Percentiles rank a stretch among this genome's conserved stretches.
phyloP scores from a whole-genome alignment of 768 basidiomycete genomes.

The Suillus paluster region DNA sequence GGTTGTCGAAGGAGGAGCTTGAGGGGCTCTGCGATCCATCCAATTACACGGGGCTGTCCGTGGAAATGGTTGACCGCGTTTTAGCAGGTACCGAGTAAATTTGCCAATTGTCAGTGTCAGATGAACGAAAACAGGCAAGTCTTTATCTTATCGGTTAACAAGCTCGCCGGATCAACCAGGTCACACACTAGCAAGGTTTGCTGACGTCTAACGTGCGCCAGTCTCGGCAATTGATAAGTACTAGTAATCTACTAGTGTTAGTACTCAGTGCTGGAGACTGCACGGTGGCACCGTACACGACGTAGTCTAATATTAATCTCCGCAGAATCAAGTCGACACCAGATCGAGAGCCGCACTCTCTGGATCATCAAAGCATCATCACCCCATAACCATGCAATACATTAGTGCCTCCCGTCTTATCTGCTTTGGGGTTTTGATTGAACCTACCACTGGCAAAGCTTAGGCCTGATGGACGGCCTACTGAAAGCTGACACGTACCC shows the following conservation, averaged over 20 bases:
- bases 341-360: background rate
- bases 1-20: constrained; percentile 32
- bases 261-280: too few relatives aligned
- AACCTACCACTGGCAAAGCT: too few relatives aligned
- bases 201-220: background rate
- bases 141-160: background rate
- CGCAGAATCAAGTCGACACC: background rate
- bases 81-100: constrained; percentile 3
- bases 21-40: constrained; percentile 41
- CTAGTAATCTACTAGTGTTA: too few relatives aligned
- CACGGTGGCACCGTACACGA: too few relatives aligned
- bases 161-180: background rate
- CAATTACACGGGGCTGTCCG: constrained; percentile 44
- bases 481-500: background rate
- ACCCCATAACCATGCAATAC: background rate
- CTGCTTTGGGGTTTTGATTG: background rate
- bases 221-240: background rate
- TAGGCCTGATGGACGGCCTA: too few relatives aligned
- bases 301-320: too few relatives aligned
- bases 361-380: background rate
- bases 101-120: background rate
- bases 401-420: background rate
- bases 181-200: background rate
- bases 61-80: constrained; percentile 30
- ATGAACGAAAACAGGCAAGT: background rate